Conservation (phyloP, 306 rosid genomes). For the Pyrus communis region DNA sequence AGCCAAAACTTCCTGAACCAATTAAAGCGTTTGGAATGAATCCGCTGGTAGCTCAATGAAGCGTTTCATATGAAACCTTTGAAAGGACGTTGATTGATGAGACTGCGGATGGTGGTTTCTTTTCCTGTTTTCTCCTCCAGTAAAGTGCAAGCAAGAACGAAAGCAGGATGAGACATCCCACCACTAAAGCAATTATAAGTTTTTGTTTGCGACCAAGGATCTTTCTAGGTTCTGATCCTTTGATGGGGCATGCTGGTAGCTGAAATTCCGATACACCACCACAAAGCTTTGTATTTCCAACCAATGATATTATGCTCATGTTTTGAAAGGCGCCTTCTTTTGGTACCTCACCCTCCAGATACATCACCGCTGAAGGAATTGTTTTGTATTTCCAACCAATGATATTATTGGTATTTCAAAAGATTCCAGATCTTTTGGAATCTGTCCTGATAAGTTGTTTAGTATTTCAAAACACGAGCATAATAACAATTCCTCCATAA, state of each 20-base stretch:
- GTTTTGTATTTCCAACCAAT: too few species aligned
- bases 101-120: neutral
- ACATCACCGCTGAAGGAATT: too few species aligned
- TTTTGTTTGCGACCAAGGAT: neutral
- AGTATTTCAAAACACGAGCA: too few species aligned
- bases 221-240: neutral
- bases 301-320: neutral
- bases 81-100: neutral
- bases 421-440: too few species aligned
- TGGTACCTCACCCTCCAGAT: conserved; percentile 39
- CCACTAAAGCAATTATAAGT: neutral
- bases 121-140: neutral
- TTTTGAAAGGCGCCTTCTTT: conserved; percentile 27
- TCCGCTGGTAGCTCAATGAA: conserved; percentile 4
- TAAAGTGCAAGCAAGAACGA: neutral
- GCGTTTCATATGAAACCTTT: neutral
- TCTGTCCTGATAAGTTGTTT: too few species aligned
- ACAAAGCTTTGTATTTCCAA: conserved; percentile 15
- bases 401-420: too few species aligned
- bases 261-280: conserved; percentile 12
- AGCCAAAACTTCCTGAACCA: conserved; percentile 28
- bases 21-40: conserved; percentile 18
- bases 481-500: too few species aligned
- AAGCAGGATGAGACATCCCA: neutral
- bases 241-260: conserved; percentile 11